Evolutionary conservation across 805 yeast genomes (phyloP), one percentile per base, ranked within the genome.

Genomic region (Saccharomycopsis sp.): DNA sequence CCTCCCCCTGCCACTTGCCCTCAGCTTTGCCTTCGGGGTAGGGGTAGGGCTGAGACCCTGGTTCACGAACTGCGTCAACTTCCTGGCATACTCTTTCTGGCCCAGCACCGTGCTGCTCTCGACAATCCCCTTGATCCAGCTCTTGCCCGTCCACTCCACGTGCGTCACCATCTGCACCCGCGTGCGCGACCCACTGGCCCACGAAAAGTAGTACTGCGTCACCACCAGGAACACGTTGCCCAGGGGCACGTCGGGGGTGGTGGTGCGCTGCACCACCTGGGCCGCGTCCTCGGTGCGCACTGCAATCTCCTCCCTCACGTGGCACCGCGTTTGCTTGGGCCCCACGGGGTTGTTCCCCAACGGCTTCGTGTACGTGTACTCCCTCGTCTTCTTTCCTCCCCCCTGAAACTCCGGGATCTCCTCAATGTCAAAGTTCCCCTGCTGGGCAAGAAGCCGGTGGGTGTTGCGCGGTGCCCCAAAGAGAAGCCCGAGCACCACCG

Each of bases 201-300:
- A 82, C 9, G 73, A 64, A 5, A 80, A 57, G 49, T 67, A 68
- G 25, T 70, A 65, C 21, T 65, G 63, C 1, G 89, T 77, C 38
- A 67, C 64, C 3, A 79, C 80, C 34, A 68, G 65, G 50, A 82
- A 82, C 0, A 80, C 63, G 47, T 65, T 68, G 8, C 92, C 92
- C 27, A 81, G 74, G 0, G 92, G 92, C n/a, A 82, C 85, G 60
- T 81, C 89, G 0, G 92, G 92, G 0, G 86, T 78, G 35, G 66
- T 69, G 0, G 86, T 75, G 2, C 64, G 55, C 48, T 78, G 82
- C 2, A 68, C 64, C 2, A 76, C 72, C 20, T 64, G 61, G 15
- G 75, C 63, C 43, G 55, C 61, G n/a, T 35, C 62, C 13, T 71
- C 63, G 51, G 80, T 77, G 41, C 54, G 62, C 33, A 68, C 63